Evolutionary conservation across 768 basidiomycete species (phyloP).

Genomic region (Dictyophora rubrovolvata): DNA sequence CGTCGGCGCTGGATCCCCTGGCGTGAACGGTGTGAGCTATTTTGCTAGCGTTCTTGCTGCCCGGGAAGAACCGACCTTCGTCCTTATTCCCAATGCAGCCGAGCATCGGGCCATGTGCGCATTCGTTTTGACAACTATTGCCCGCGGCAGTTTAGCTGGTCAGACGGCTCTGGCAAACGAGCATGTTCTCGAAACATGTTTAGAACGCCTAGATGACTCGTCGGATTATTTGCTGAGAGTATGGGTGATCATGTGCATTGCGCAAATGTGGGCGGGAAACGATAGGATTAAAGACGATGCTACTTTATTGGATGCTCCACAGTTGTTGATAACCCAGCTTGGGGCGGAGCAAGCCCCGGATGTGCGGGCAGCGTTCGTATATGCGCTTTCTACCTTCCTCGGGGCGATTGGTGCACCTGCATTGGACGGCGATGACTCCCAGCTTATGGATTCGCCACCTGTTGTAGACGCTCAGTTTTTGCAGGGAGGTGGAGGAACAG

Average conservation of each 20-base stretch:
- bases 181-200: slow-evolving; percentile 79
- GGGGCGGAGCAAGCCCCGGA: slow-evolving; percentile 78
- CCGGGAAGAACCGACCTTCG: slow-evolving; percentile 44
- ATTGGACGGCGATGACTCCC: slow-evolving; percentile 56
- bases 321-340: slow-evolving; percentile 68
- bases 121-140: slow-evolving; percentile 85
- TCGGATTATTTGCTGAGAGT: slow-evolving; percentile 83
- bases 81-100: slow-evolving; percentile 77
- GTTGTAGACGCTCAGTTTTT: slow-evolving; percentile 4
- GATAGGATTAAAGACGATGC: slow-evolving; percentile 85
- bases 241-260: slow-evolving; percentile 90
- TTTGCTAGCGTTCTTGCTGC: slow-evolving; percentile 70
- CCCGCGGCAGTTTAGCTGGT: slow-evolving; percentile 80
- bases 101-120: slow-evolving; percentile 99
- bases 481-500: slow-evolving; percentile 9
- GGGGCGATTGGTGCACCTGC: slow-evolving; percentile 75
- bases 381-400: slow-evolving; percentile 86
- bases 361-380: slow-evolving; percentile 84
- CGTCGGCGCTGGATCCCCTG: slow-evolving; percentile 25
- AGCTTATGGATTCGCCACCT: slow-evolving; percentile 74
- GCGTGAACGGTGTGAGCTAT: slow-evolving; percentile 71
- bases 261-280: slow-evolving; percentile 87
- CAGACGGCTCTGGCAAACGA: slow-evolving; percentile 79
- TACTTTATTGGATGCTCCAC: slow-evolving; percentile 69
- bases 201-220: slow-evolving; percentile 72